These are phyloP conservation scores for Chara braunii DNA, from an alignment of 139 green algal genomes.

Conservation along the genomic window DNA sequence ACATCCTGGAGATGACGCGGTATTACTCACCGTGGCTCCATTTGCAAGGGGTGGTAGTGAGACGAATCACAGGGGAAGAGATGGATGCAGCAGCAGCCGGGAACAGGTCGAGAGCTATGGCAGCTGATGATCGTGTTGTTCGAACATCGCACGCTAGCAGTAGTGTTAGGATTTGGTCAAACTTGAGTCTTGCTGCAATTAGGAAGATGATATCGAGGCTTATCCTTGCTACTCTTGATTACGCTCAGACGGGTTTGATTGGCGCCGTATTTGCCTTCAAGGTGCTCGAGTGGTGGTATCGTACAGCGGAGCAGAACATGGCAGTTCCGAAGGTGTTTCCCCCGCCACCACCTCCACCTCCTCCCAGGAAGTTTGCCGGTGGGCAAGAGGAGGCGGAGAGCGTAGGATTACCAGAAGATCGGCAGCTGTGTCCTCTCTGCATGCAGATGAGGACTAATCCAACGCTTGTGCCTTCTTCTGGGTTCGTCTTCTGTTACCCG, in stretches of 20 bases:
- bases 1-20: slow-evolving; percentile 21
- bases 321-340: slow-evolving; percentile 44
- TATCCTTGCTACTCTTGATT: no score
- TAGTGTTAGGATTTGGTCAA: no score
- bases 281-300: slow-evolving; percentile 90
- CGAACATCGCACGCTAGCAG: no score
- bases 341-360: slow-evolving; percentile 32
- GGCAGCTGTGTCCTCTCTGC: slow-evolving; percentile 67
- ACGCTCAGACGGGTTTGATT: slow-evolving; percentile 17
- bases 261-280: slow-evolving; percentile 35
- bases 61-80: slow-evolving; percentile 19
- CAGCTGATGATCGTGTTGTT: no score
- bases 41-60: slow-evolving; percentile 2
- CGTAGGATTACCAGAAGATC: slow-evolving; percentile 59
- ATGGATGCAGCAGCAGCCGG: no score
- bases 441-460: slow-evolving; percentile 62
- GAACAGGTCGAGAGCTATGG: no score
- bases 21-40: slow-evolving; percentile 27
- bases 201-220: no score
- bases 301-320: slow-evolving; percentile 65
- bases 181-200: no score
- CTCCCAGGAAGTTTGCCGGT: slow-evolving; percentile 11
- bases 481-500: slow-evolving; percentile 89
- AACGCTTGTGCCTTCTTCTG: slow-evolving; percentile 59
- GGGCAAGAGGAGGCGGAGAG: slow-evolving; percentile 41